phyloP scores from a whole-genome alignment of 495 filamentous ascomycete genomes.

The Cenococcum geophilum region DNA sequence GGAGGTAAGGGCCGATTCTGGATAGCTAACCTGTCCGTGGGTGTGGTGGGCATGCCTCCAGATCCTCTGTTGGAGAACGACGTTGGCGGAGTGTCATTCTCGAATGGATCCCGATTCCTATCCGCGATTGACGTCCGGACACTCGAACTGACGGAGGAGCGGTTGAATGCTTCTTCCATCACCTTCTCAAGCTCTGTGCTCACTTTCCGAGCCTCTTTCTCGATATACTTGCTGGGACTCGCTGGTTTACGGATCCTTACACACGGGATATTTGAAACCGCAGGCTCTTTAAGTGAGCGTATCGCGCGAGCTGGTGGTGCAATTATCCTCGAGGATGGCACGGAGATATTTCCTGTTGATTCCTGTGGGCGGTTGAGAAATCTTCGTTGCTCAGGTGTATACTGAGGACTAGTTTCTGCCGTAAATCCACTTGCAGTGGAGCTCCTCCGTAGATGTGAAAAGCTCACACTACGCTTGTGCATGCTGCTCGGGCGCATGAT shows the following conservation, averaged over 20 bases:
- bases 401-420: conserved; percentile 15
- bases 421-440: conserved; percentile 31
- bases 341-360: background rate
- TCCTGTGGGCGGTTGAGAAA: conserved; percentile 3
- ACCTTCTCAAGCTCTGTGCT: conserved; percentile 60
- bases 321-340: conserved; percentile 9
- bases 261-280: conserved; percentile 12
- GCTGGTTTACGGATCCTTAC: conserved; percentile 41
- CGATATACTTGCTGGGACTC: conserved; percentile 48
- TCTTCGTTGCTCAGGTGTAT: conserved; percentile 27
- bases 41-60: conserved; percentile 30
- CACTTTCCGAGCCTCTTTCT: conserved; percentile 57
- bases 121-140: conserved; percentile 41
- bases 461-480: conserved; percentile 75
- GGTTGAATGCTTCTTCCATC: conserved; percentile 80
- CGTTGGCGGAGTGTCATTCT: conserved; percentile 40
- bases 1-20: conserved; percentile 36
- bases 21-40: conserved; percentile 11
- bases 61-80: conserved; percentile 47
- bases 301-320: conserved; percentile 4
- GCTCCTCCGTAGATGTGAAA: conserved; percentile 51
- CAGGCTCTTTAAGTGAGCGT: conserved; percentile 17
- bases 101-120: conserved; percentile 29
- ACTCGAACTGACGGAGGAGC: conserved; percentile 52
- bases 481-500: conserved; percentile 52